A percentile compares a stretch with the other conserved stretches of the same genome.
Conservation (phyloP, 2,329 filamentous ascomycete genomes). For the Herpotrichia juniperi region DNA sequence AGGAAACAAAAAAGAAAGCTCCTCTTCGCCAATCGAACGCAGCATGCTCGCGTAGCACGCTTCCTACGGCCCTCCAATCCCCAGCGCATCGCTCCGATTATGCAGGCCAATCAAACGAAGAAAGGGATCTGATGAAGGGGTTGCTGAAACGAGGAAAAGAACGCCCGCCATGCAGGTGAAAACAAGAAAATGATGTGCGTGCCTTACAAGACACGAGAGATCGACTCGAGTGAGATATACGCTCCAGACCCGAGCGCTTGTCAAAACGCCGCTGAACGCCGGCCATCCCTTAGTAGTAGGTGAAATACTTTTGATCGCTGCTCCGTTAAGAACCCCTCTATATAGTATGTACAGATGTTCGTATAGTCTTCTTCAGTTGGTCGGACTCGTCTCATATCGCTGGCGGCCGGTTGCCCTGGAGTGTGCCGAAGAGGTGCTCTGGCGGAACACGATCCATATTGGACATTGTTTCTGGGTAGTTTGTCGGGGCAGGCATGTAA, state of each 20-base stretch:
- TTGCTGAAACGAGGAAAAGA: neutral
- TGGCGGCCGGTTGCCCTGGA: slow-evolving; percentile 40
- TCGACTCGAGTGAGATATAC: slow-evolving; percentile 4
- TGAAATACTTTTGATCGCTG: neutral
- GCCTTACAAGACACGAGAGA: neutral
- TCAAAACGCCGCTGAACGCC: slow-evolving; percentile 1
- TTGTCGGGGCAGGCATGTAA: slow-evolving; percentile 77
- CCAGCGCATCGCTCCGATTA: neutral
- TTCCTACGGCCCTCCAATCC: too few species aligned
- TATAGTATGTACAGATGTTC: neutral
- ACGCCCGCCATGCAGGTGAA: neutral
- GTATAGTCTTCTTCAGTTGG: neutral
- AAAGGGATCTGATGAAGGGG: neutral
- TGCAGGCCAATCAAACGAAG: neutral
- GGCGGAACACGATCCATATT: slow-evolving; percentile 60
- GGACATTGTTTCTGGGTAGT: slow-evolving; percentile 50
- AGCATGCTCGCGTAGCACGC: too few species aligned
- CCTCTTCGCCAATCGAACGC: neutral
- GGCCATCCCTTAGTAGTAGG: neutral
- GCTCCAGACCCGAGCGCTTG: neutral
- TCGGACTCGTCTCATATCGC: slow-evolving; percentile 27
- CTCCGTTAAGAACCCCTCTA: neutral
- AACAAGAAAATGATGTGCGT: slow-evolving; percentile 4
- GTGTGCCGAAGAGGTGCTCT: slow-evolving; percentile 46
- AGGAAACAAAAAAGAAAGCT: slow-evolving; percentile 5